phyloP scores from a whole-genome alignment of 1,284 basidiomycete genomes.

The Hypsizygus ulmarius region DNA sequence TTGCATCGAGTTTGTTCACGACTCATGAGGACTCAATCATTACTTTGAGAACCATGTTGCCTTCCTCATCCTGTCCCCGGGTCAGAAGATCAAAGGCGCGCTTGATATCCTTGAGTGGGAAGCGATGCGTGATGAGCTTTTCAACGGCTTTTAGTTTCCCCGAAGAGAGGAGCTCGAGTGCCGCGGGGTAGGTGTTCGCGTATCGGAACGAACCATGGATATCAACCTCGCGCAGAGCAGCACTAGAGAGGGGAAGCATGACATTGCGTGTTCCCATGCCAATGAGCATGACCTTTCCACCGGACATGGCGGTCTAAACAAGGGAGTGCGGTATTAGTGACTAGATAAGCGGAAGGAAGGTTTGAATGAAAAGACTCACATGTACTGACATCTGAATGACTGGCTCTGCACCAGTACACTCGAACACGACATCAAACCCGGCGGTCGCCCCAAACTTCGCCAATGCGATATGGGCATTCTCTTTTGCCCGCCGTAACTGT shows the following conservation, averaged over 20 bases:
- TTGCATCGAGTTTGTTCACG: neutral
- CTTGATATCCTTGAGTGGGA: slow-evolving; percentile 62
- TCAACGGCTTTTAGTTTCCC: slow-evolving; percentile 63
- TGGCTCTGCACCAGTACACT: slow-evolving; percentile 92
- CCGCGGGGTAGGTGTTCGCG: slow-evolving; percentile 85
- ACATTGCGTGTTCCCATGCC: slow-evolving; percentile 92
- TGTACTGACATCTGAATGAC: slow-evolving; percentile 87
- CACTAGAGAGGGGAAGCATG: slow-evolving; percentile 78
- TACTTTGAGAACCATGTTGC: slow-evolving; percentile 83
- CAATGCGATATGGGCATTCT: slow-evolving; percentile 53
- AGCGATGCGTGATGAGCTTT: slow-evolving; percentile 81
- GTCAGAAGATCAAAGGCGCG: slow-evolving; percentile 80
- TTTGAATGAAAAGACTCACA: slow-evolving; percentile 44
- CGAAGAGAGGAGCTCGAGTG: slow-evolving; percentile 73
- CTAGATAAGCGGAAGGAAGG: slow-evolving; percentile 5
- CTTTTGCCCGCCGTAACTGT: slow-evolving; percentile 65
- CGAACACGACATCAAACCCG: slow-evolving; percentile 91
- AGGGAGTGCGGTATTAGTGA: slow-evolving; percentile 15
- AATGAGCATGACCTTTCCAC: slow-evolving; percentile 88
- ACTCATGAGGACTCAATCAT: slow-evolving; percentile 53
- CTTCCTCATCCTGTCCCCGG: slow-evolving; percentile 72
- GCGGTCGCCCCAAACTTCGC: slow-evolving; percentile 59
- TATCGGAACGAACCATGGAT: slow-evolving; percentile 90
- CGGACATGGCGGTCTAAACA: slow-evolving; percentile 70
- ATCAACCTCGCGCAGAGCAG: slow-evolving; percentile 89